Base-by-base conservation (phyloP, 352 stramenopile genomes). In the Pythium angustatum region DNA sequence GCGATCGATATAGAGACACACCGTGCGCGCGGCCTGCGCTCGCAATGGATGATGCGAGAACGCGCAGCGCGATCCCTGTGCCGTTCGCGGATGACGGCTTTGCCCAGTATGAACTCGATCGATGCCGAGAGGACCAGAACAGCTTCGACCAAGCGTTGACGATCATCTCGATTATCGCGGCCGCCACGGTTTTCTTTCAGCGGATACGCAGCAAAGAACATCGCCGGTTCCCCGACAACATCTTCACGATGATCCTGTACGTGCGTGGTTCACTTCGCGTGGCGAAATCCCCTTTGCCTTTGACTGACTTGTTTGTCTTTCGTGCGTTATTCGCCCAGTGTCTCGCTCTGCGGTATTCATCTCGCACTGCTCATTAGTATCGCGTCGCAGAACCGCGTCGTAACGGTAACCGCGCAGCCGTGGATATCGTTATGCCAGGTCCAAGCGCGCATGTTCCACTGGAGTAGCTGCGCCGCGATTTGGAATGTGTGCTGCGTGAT, bases 171-270 rank as follows among this genome's bases (percentile, higher is more conserved):
- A 52, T 76, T 38, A 27, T 62, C 11, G 64, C 64, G n/a, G 68
- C 68, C 15, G 40, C 49, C 2, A 51, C 58, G 30, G 64, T 78
- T 14, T 55, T 78, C 40, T 67, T 49, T 40, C 68, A 63, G 28
- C 71, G 68, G 44, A 62, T 76, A 63, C 67, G 47, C 4, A 71
- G 66, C 14, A 52, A 67, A 12, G 68, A 76, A 44, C 62, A 71
- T 31, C 68, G 58, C 64, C 73, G 66, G 48, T 78, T 76, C 50
- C 71, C 71, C 5, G 67, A 78, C 44, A 78, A 66, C 19, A 65
- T 69, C 27, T 76, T 78, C 52, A 66, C 57, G 5, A 62, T 70
- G 45, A 34, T 64, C n/a, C 64, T 76, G 68, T 78, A 66, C 22
- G 71, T 62, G 21, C 28, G n/a, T n/a, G n/a, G n/a, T n/a, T n/a